Conservation (phyloP, 306 rosid genomes). For the Prunus davidiana region DNA sequence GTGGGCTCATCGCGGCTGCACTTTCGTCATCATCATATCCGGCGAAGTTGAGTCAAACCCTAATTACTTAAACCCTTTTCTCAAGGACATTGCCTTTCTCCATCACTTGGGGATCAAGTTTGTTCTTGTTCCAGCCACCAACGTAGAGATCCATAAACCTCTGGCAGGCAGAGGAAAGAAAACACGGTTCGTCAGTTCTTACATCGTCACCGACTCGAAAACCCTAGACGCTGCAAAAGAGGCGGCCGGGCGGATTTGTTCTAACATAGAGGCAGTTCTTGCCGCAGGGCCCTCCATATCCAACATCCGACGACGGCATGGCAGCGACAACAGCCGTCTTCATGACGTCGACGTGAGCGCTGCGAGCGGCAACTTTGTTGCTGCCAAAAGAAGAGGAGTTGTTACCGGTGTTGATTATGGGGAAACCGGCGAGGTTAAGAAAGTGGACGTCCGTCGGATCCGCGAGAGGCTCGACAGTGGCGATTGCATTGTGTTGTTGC, state of each 20-base stretch:
- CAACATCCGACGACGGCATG: slow-evolving; percentile 62
- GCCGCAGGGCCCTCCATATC: slow-evolving; percentile 85
- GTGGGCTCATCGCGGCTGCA: slow-evolving; percentile 66
- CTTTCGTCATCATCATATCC: slow-evolving; percentile 72
- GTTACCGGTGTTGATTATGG: slow-evolving; percentile 81
- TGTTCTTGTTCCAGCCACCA: slow-evolving; percentile 81
- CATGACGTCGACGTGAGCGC: slow-evolving; percentile 91
- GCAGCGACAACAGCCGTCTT: slow-evolving; percentile 72
- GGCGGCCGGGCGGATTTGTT: slow-evolving; percentile 70
- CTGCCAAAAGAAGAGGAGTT: slow-evolving; percentile 89
- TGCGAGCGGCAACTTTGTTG: slow-evolving; percentile 86
- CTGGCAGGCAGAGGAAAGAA: slow-evolving; percentile 67
- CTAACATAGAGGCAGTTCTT: slow-evolving; percentile 81
- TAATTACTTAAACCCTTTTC: slow-evolving; percentile 51
- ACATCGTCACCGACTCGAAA: slow-evolving; percentile 64
- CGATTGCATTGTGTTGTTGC: slow-evolving; percentile 64
- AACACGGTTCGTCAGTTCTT: slow-evolving; percentile 59
- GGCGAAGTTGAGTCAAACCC: slow-evolving; percentile 66
- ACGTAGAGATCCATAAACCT: slow-evolving; percentile 73
- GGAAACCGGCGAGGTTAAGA: slow-evolving; percentile 86
- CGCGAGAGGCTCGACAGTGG: slow-evolving; percentile 88
- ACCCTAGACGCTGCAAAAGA: slow-evolving; percentile 80
- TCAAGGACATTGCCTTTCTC: slow-evolving; percentile 91
- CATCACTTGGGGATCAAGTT: slow-evolving; percentile 82
- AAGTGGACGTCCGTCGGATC: slow-evolving; percentile 68